phyloP scores from a whole-genome alignment of 2,329 filamentous ascomycete species.

The Ophiostoma montium region DNA sequence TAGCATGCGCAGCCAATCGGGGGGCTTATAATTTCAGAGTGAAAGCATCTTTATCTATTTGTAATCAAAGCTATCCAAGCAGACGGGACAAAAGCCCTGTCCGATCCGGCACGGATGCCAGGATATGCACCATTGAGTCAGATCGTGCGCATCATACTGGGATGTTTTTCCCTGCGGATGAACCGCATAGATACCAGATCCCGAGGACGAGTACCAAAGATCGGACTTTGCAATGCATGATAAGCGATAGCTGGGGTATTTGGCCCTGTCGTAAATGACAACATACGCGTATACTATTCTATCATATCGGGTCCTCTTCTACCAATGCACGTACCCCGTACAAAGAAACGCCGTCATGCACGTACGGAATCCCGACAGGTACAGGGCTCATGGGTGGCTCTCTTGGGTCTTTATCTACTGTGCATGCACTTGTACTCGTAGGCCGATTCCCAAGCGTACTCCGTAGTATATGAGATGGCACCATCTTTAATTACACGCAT shows the following conservation, averaged over 20 bases:
- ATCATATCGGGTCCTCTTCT: too few species aligned
- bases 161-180: neutral
- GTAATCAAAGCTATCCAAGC: neutral
- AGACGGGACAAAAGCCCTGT: neutral
- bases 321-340: too few species aligned
- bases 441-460: too few species aligned
- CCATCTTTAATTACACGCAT: too few species aligned
- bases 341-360: conserved; percentile 10
- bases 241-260: too few species aligned
- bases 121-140: neutral
- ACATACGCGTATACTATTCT: too few species aligned
- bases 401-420: neutral
- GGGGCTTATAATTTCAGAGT: neutral
- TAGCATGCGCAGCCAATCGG: neutral
- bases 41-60: too few species aligned
- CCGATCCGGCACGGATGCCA: neutral
- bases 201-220: too few species aligned
- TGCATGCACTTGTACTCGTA: neutral
- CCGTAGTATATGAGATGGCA: too few species aligned
- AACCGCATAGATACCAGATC: neutral
- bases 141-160: neutral
- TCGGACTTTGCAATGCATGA: too few species aligned
- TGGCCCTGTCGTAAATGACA: too few species aligned
- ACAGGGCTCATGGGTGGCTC: neutral
- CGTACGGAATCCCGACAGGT: conserved; percentile 12